phyloP scores from a whole-genome alignment of 345 rosid genomes.

The Moricandia arvensis region DNA sequence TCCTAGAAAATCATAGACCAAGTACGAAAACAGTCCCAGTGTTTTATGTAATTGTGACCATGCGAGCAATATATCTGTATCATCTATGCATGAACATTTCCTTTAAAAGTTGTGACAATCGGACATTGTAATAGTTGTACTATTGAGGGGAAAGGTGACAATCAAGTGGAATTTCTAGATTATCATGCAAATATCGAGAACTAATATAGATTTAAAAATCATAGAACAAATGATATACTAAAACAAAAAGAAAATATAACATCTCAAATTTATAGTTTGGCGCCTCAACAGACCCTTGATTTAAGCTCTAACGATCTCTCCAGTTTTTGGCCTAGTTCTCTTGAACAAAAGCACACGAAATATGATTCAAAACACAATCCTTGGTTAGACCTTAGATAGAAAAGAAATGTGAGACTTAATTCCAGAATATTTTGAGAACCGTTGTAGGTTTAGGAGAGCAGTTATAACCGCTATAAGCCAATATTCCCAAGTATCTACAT shows the following conservation, averaged over 20 bases:
- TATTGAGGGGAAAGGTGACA: too few relatives aligned
- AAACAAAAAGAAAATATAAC: too few relatives aligned
- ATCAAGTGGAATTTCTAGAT: too few relatives aligned
- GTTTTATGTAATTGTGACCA: too few relatives aligned
- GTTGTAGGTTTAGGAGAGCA: slow-evolving; percentile 74
- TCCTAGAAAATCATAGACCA: neutral
- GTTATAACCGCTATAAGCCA: slow-evolving; percentile 92
- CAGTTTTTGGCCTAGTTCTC: slow-evolving; percentile 61
- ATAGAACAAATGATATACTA: too few relatives aligned
- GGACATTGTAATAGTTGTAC: too few relatives aligned
- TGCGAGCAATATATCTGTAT: neutral
- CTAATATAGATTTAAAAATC: too few relatives aligned
- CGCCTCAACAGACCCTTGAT: too few relatives aligned
- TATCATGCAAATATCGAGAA: too few relatives aligned
- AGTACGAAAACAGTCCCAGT: neutral
- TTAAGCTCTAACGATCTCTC: too few relatives aligned
- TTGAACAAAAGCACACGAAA: slow-evolving; percentile 33
- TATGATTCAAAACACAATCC: too few relatives aligned
- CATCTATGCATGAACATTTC: neutral
- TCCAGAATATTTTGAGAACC: slow-evolving; percentile 38
- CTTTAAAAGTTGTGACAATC: slow-evolving; percentile 28
- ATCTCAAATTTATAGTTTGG: too few relatives aligned
- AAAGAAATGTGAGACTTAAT: neutral
- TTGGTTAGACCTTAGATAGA: neutral
- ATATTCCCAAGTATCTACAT: slow-evolving; percentile 87